Conservation (phyloP, 2,329 filamentous ascomycete species). For the Daldinia sp. region DNA sequence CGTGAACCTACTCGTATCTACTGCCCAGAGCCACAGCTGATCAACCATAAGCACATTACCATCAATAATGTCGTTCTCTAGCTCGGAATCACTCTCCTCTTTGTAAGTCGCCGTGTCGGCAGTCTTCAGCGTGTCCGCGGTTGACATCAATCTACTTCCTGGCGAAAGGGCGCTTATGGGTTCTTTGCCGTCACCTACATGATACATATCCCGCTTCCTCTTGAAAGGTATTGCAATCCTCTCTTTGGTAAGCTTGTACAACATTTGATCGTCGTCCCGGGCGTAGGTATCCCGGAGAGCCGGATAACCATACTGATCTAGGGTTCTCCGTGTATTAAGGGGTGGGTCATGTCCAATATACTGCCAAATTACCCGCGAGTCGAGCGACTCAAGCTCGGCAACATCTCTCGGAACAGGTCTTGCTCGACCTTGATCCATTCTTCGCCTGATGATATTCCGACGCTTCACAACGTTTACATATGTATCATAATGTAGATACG, state of each 20-base stretch:
- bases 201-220: slow-evolving; percentile 42
- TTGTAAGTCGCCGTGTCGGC: slow-evolving; percentile 10
- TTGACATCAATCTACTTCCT: slow-evolving; percentile 33
- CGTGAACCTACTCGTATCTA: slow-evolving; percentile 58
- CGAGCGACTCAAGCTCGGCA: slow-evolving; percentile 62
- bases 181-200: slow-evolving; percentile 21
- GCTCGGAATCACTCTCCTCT: slow-evolving; percentile 48
- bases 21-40: slow-evolving; percentile 69
- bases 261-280: slow-evolving; percentile 71
- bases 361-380: slow-evolving; percentile 69
- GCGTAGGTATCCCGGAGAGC: slow-evolving; percentile 67
- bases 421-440: slow-evolving; percentile 62
- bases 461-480: slow-evolving; percentile 66
- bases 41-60: slow-evolving; percentile 73
- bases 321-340: slow-evolving; percentile 66
- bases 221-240: slow-evolving; percentile 40
- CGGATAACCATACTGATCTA: slow-evolving; percentile 71
- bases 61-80: slow-evolving; percentile 53
- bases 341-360: slow-evolving; percentile 68
- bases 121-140: slow-evolving; percentile 33
- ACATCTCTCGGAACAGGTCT: slow-evolving; percentile 64
- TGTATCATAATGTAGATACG: slow-evolving; percentile 71
- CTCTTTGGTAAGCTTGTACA: slow-evolving; percentile 70
- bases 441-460: slow-evolving; percentile 61
- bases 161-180: slow-evolving; percentile 33